Conservation (phyloP, 345 rosid genomes). For the Bruguiera parviflora region DNA sequence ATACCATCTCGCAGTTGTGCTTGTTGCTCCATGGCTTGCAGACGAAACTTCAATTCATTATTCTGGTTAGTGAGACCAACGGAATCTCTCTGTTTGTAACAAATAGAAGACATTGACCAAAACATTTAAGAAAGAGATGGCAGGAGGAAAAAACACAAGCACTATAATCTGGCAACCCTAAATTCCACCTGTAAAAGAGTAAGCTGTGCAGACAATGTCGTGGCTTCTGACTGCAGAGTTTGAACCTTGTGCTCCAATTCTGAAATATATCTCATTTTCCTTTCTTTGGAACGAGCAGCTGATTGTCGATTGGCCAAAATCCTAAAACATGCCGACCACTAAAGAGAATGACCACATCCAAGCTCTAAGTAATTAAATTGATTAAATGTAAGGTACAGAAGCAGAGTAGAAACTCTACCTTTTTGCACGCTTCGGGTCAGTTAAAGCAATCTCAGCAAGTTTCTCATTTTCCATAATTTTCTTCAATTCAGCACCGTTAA, state of each 20-base stretch:
- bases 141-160: not conserved
- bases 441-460: conserved; percentile 82
- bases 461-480: conserved; percentile 95
- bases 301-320: conserved; percentile 94
- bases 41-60: conserved; percentile 90
- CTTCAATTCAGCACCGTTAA: conserved; percentile 76
- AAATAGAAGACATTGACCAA: conserved; percentile 5
- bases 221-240: conserved; percentile 95
- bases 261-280: conserved; percentile 89
- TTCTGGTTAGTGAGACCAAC: conserved; percentile 89
- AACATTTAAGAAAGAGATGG: not conserved
- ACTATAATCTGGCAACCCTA: not conserved
- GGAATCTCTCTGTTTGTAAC: conserved; percentile 67
- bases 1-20: conserved; percentile 93
- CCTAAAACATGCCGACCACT: conserved; percentile 32
- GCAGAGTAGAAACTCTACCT: conserved; percentile 39
- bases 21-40: conserved; percentile 98
- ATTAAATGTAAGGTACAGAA: not conserved
- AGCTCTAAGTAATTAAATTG: not conserved
- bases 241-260: conserved; percentile 98
- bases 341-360: not conserved
- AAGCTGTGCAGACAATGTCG: conserved; percentile 92
- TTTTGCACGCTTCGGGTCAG: conserved; percentile 89
- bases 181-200: conserved; percentile 74
- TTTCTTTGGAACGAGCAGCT: conserved; percentile 95